These are phyloP conservation scores for Vaccinium myrtillus DNA, from an alignment of 148 eudicot genomes.

Conservation along the genomic window DNA sequence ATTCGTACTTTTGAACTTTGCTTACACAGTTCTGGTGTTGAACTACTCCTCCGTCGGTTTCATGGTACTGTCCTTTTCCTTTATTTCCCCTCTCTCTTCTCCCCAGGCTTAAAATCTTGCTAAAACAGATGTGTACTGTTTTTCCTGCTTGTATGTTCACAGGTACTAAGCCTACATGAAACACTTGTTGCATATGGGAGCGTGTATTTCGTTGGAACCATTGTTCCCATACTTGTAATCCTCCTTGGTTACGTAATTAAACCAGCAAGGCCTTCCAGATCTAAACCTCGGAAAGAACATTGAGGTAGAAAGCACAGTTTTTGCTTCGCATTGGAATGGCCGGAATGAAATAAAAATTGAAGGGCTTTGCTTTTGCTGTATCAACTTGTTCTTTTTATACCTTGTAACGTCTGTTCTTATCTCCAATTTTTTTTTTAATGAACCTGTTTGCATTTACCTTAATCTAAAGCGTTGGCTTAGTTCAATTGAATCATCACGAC, in stretches of 20 bases:
- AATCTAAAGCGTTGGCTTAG: neutral
- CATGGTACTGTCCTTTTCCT: conserved; percentile 41
- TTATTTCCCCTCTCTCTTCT: neutral
- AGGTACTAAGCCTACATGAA: conserved; percentile 93
- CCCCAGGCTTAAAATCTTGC: conserved; percentile 1
- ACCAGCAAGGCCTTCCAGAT: conserved; percentile 66
- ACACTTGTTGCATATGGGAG: conserved; percentile 77
- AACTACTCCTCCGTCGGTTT: conserved; percentile 79
- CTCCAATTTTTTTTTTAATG: neutral
- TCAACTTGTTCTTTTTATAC: neutral
- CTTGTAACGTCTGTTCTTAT: neutral
- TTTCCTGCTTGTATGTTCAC: conserved; percentile 19
- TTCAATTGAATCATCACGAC: neutral
- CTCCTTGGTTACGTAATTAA: conserved; percentile 63
- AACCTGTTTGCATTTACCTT: neutral
- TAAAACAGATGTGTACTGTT: neutral
- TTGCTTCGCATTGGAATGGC: neutral
- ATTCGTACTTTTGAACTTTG: conserved; percentile 54
- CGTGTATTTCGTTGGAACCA: conserved; percentile 77
- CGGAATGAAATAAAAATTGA: conserved; percentile 11
- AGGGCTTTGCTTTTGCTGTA: conserved; percentile 10
- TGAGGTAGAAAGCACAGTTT: conserved; percentile 32
- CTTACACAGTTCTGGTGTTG: conserved; percentile 67
- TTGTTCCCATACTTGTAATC: conserved; percentile 62
- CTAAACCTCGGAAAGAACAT: conserved; percentile 69